Base-by-base conservation (phyloP, 495 filamentous ascomycete species). In the Penicillium lividum region DNA sequence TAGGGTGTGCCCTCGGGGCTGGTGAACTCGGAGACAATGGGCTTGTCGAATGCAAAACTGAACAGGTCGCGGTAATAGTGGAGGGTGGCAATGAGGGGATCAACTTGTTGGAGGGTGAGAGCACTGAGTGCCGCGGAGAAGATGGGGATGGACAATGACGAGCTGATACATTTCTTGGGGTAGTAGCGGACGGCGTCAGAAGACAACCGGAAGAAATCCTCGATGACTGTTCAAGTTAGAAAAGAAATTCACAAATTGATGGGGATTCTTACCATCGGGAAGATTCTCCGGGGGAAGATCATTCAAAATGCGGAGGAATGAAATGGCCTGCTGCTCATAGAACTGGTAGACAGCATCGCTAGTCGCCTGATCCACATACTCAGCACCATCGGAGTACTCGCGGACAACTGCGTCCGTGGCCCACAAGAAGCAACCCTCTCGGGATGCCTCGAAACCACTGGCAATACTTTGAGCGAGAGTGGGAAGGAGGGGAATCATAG, bases 341-440 rank as follows among this genome's bases (percentile, higher is more conserved):
- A 99, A 99, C 42, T 85, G 81, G 77, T 92, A 98, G 49, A 98
- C 93, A 53, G 90, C 86, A 47, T 88, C 81, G n/a, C 89, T 89
- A n/a, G 90, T 94, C n/a, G 80, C 72, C 25, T 85, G 77, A 46
- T 92, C 87, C n/a, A 97, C 90, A 51, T 86, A 82, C 58, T 96
- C 92, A 45, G 86, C 84, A 45, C 93, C 93, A 54, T 92, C 89
- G 0, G 91, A 91, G 69, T 97, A 99, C 66, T 99, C 94, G 43
- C 95, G 89, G 16, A 98, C 82, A 59, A 99, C 93, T 10, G 94
- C 89, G 60, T 91, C 91, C 3, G 93, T 96, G 27, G 92, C 93
- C 94, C 94, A 99, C 40, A 99, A 76, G 79, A 99, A 98, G 71
- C 93, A 97, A 18, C 94, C 95, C 73, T 98, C 93, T 44, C 87